phyloP scores from a whole-genome alignment of 1,139 yeast species.

The Candida sp. region DNA sequence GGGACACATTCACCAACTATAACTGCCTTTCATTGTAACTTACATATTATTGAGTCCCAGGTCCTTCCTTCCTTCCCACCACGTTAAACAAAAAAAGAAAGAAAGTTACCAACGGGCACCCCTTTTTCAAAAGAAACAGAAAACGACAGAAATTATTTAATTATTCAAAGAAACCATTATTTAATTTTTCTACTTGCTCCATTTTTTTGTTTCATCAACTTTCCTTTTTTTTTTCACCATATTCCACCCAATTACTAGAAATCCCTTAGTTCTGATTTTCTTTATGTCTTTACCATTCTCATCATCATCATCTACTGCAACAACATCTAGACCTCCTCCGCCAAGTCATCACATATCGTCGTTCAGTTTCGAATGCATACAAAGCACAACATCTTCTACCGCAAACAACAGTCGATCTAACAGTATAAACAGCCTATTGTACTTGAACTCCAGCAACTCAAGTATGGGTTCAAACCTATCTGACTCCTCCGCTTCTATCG shows the following conservation, averaged over 20 bases:
- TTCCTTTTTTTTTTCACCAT: not conserved
- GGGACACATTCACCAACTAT: not conserved
- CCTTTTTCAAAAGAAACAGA: not conserved
- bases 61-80: too few species aligned
- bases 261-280: too few species aligned
- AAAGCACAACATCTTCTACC: not conserved
- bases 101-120: not conserved
- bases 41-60: not conserved
- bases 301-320: not conserved
- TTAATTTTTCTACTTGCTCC: not conserved
- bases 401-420: constrained; percentile 2
- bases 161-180: not conserved
- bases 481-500: not conserved
- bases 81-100: not conserved
- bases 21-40: not conserved
- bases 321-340: not conserved
- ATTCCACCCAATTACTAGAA: too few species aligned
- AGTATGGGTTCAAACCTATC: constrained; percentile 5
- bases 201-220: not conserved
- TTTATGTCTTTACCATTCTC: constrained; percentile 4
- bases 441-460: constrained; percentile 1
- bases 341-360: not conserved
- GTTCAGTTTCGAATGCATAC: constrained; percentile 4
- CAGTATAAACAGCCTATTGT: constrained; percentile 2
- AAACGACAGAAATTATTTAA: not conserved